Evolutionary conservation across 2,329 filamentous ascomycete genomes (phyloP).

Genomic region (Penicillium digitatum): DNA sequence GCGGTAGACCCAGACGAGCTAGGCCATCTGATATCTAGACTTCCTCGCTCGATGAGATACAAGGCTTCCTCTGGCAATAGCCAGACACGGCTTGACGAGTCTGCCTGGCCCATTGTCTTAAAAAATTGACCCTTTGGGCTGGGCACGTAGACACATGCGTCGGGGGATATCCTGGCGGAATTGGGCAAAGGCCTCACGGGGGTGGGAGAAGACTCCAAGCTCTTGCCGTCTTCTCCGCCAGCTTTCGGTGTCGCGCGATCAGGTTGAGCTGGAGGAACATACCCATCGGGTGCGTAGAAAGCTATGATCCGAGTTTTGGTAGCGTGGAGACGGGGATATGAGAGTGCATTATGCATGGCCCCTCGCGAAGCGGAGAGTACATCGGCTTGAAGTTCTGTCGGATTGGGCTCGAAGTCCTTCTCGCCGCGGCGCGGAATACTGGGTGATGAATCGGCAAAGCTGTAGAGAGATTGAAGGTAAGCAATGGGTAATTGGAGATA

Average conservation of each 20-base stretch:
- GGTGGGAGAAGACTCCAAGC: constrained; percentile 11
- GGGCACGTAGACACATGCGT: constrained; percentile 60
- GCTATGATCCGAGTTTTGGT: constrained; percentile 63
- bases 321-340: constrained; percentile 70
- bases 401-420: constrained; percentile 95
- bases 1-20: constrained; percentile 34
- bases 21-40: constrained; percentile 83
- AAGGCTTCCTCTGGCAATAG: constrained; percentile 87
- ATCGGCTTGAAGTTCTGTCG: constrained; percentile 73
- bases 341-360: constrained; percentile 85
- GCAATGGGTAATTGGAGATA: neutral
- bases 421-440: constrained; percentile 81
- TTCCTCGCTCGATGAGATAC: constrained; percentile 83
- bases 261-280: constrained; percentile 22
- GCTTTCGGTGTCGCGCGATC: constrained; percentile 13
- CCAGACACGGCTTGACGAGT: constrained; percentile 67
- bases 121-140: constrained; percentile 69
- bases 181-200: constrained; percentile 10
- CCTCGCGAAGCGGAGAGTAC: constrained; percentile 74
- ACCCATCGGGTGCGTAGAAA: constrained; percentile 65
- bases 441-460: constrained; percentile 34
- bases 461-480: constrained; percentile 36
- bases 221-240: constrained; percentile 14
- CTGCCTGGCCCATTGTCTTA: constrained; percentile 69
- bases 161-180: constrained; percentile 25